These are phyloP conservation scores for Jimgerdemannia lactiflua DNA, from an alignment of 192 early-diverging fungal species.

Conservation along the genomic window DNA sequence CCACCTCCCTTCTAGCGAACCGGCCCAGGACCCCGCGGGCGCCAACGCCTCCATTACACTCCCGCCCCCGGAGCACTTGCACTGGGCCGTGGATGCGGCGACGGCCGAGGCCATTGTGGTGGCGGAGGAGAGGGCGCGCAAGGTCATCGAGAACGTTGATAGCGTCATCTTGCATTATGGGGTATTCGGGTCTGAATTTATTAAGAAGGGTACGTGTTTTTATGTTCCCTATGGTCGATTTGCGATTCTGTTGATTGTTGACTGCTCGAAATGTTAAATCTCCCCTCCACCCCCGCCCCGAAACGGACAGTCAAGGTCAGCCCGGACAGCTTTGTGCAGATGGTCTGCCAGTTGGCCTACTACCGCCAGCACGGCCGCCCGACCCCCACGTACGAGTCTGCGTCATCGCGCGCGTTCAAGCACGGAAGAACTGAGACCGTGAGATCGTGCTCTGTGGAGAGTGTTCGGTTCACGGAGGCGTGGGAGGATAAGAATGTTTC, in stretches of 20 bases:
- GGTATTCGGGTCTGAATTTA: constrained; percentile 80
- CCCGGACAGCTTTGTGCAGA: constrained; percentile 86
- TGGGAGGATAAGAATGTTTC: constrained; percentile 30
- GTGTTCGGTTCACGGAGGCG: constrained; percentile 57
- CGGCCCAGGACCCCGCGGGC: constrained; percentile 17
- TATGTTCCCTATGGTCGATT: not conserved
- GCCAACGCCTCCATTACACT: constrained; percentile 29
- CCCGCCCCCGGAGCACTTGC: constrained; percentile 57
- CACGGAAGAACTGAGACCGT: constrained; percentile 89
- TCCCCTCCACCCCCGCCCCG: too few relatives aligned
- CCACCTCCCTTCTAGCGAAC: constrained; percentile 38
- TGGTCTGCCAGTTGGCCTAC: constrained; percentile 82
- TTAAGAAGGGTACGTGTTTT: constrained; percentile 48
- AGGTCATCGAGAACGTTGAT: constrained; percentile 67
- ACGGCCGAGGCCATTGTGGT: constrained; percentile 54
- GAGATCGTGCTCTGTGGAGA: constrained; percentile 68
- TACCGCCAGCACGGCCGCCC: constrained; percentile 63
- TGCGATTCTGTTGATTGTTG: too few relatives aligned
- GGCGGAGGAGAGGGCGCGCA: constrained; percentile 60
- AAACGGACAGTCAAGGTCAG: constrained; percentile 30
- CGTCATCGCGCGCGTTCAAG: constrained; percentile 71
- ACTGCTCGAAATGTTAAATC: too few relatives aligned
- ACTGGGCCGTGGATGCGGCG: constrained; percentile 64
- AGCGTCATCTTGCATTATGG: constrained; percentile 66
- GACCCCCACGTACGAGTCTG: constrained; percentile 84